phyloP scores from a whole-genome alignment of 768 basidiomycete species.

The Chalciporus pseudorubinellus region DNA sequence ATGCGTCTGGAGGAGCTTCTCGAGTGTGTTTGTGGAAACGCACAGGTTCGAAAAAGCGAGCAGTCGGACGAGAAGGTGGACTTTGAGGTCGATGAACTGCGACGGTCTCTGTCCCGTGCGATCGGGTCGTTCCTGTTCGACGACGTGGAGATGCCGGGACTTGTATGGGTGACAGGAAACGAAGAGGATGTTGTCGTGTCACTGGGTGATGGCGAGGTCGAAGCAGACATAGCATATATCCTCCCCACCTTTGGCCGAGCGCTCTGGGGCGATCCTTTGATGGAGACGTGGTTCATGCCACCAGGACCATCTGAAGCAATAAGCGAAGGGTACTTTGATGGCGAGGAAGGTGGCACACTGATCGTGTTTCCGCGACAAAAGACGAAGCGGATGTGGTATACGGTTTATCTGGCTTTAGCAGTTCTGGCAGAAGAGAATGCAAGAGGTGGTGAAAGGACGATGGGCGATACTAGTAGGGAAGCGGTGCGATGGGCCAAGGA shows the following conservation, averaged over 20 bases:
- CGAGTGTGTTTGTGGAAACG: constrained; percentile 35
- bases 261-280: constrained; percentile 74
- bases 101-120: constrained; percentile 57
- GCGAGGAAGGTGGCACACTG: constrained; percentile 45
- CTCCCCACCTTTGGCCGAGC: constrained; percentile 49
- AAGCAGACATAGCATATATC: constrained; percentile 32
- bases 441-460: constrained; percentile 11
- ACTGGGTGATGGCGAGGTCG: constrained; percentile 4
- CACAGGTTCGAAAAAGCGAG: constrained; percentile 4
- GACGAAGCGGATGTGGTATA: constrained; percentile 79
- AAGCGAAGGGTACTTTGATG: constrained; percentile 54
- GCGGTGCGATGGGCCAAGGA: constrained; percentile 41
- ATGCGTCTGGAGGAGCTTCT: constrained; percentile 55
- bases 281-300: constrained; percentile 62
- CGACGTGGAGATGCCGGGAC: constrained; percentile 68
- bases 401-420: constrained; percentile 57
- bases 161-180: constrained; percentile 62
- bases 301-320: constrained; percentile 48
- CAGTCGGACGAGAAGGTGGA: constrained; percentile 11
- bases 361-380: constrained; percentile 62
- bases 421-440: constrained; percentile 45
- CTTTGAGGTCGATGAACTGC: constrained; percentile 40
- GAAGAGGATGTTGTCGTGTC: constrained; percentile 58
- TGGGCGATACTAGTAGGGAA: constrained; percentile 20
- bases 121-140: constrained; percentile 76